Evolutionary conservation across 78 protist species (phyloP), one percentile per base, ranked within the genome.

Genomic region (Dictyostelium capitatum): DNA sequence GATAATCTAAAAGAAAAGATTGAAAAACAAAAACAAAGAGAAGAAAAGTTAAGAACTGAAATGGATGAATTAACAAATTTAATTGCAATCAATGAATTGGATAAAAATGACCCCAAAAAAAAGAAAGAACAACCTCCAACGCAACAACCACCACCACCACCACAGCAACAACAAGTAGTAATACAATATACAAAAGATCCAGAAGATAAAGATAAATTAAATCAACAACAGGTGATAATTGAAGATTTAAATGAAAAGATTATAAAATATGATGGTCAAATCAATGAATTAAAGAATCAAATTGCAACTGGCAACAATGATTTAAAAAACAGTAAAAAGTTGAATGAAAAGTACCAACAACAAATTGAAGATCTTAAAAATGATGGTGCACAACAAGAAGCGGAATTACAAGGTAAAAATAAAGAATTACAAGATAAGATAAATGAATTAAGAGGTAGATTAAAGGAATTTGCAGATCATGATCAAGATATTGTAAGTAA

Each of bases 121-220:
- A 14, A 48, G 3, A 25, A 75, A 19, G 62, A 17, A 11, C 11
- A 75, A 2, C 81, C 23, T 20, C 81, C 23, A 20, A 25, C 11
- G 4, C 50, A 41, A 46, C 80, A 43, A 73, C 80, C 0, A 67
- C 20, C 25, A 43, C 75, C 15, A 15, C 79, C 20, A 46, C 54
- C 81, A 48, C 81, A 70, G 20, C 79, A 30, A 70, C 79, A 70
- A 75, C 81, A 48, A 48, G 64, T 48, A 11, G 81, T 48, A n/a
- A 48, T 48, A 20, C 81, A 75, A 48, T 43, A 48, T 48, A 48
- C 37, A 20, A 43, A 75, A 48, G 81, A 75, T 48, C 81, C 81
- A 43, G 50, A 75, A 25, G 81, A 75, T 25, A 75, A 25, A 48
- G 62, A 48, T 43, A 75, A 25, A 10, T 48, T 75, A 0, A 20